Base-by-base conservation (phyloP, 1,139 yeast species). In the Debaryomycetaceae sp. region DNA sequence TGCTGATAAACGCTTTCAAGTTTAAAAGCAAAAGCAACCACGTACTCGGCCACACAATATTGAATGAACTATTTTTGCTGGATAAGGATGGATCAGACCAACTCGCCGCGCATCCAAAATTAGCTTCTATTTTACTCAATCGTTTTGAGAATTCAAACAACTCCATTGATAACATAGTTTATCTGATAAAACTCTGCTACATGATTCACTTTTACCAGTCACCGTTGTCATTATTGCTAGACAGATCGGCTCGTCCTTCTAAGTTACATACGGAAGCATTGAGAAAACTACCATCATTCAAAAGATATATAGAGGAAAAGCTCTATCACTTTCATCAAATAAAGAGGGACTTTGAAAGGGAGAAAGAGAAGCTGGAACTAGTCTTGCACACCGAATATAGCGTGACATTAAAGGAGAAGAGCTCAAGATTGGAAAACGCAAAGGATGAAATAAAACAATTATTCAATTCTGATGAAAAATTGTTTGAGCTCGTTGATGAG, bases 201-300 rank as follows among this genome's bases (percentile, higher is more conserved):
- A 82, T 87, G 87, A 73, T 82, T 5, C 84, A 83, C 52, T 86
- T 79, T 56, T 85, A 77, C 53, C 81, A 78, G 43, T 83, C 81
- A 61, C 88, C 92, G 1, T 70, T 82, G 40, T 70, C 85, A 0
- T 59, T 76, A 1, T 65, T 73, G 16, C 43, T 55, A 8, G 52
- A 46, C 13, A 31, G 36, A 8, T 29, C 42, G 24, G 41, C 37
- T 16, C 36, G 39, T 9, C 43, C 39, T n/a, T 31, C 37, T 6
- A 35, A 34, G 4, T 31, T 45, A 7, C 52, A 53, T 41, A 41
- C 51, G 5, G 56, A 51, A 7, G 57, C 58, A 3, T 51, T 72
- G 33, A 53, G 70, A 19, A 63, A 59, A 40, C 50, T 70, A 8
- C 67, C 73, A 0, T 68, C 75, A 0, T 71, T 70, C 48, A 70